Evolutionary conservation across 768 basidiomycete genomes (phyloP).

Genomic region (Cubamyces lactineus): DNA sequence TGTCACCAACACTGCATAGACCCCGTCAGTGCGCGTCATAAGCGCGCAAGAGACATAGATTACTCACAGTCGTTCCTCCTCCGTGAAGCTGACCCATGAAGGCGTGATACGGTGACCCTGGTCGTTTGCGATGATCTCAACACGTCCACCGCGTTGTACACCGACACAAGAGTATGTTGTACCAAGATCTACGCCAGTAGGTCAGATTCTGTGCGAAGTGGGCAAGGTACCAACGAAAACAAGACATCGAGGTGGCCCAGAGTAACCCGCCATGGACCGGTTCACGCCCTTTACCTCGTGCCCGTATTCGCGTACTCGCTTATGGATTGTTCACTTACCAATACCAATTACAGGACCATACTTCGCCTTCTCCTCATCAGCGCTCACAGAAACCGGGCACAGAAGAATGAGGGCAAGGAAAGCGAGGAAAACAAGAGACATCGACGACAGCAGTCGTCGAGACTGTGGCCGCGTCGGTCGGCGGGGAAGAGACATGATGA

Average conservation of each 20-base stretch:
- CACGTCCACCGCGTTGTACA: slow-evolving; percentile 49
- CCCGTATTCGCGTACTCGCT: not conserved
- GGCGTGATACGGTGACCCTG: slow-evolving; percentile 68
- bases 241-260: not conserved
- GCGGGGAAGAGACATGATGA: slow-evolving; percentile 34
- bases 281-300: not conserved
- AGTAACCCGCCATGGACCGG: not conserved
- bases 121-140: slow-evolving; percentile 50
- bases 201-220: slow-evolving; percentile 19
- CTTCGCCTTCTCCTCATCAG: slow-evolving; percentile 66
- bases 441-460: slow-evolving; percentile 55
- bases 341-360: slow-evolving; percentile 95
- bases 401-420: slow-evolving; percentile 75
- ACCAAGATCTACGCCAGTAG: slow-evolving; percentile 68
- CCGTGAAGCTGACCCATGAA: slow-evolving; percentile 63
- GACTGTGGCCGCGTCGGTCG: slow-evolving; percentile 63
- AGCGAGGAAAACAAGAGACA: slow-evolving; percentile 52
- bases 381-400: slow-evolving; percentile 62
- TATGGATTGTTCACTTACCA: slow-evolving; percentile 48
- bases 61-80: slow-evolving; percentile 55
- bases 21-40: not conserved
- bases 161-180: slow-evolving; percentile 94
- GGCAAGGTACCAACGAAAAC: not conserved
- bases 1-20: slow-evolving; percentile 74
- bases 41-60: not conserved